Conservation (phyloP, 1,139 yeast genomes). For the Yamadazyma epiphylla region DNA sequence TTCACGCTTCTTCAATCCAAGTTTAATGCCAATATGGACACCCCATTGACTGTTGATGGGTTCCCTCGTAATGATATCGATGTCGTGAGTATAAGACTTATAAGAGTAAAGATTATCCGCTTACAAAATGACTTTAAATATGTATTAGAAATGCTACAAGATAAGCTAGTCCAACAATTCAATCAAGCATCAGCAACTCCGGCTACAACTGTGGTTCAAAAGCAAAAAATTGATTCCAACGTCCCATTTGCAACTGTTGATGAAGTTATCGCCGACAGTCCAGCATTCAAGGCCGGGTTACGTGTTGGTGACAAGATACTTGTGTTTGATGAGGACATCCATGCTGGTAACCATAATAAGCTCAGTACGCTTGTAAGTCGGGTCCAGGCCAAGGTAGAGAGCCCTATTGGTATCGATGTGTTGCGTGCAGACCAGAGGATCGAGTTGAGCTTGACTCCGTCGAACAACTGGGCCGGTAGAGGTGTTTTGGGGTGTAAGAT, state of each 20-base stretch:
- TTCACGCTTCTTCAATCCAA: conserved; percentile 29
- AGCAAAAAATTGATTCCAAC: conserved; percentile 3
- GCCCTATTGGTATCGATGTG: conserved; percentile 30
- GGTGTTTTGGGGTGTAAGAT: conserved; percentile 75
- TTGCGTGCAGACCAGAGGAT: conserved; percentile 23
- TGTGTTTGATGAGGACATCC: conserved; percentile 45
- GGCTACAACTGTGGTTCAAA: neutral
- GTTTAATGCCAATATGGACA: conserved; percentile 55
- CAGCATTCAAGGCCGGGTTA: conserved; percentile 43
- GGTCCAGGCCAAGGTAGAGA: conserved; percentile 23
- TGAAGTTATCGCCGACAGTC: conserved; percentile 46
- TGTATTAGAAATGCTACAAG: conserved; percentile 47
- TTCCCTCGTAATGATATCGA: conserved; percentile 85
- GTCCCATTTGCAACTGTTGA: conserved; percentile 59
- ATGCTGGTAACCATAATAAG: conserved; percentile 49
- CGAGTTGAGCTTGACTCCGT: conserved; percentile 46
- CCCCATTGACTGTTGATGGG: conserved; percentile 69
- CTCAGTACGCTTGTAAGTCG: conserved; percentile 35
- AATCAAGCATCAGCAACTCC: conserved; percentile 8
- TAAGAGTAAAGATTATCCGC: conserved; percentile 62
- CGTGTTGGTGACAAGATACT: conserved; percentile 47
- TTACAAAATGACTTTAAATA: conserved; percentile 63
- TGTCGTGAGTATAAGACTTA: conserved; percentile 61
- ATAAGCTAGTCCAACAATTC: conserved; percentile 43
- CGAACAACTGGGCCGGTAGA: conserved; percentile 60